Evolutionary conservation across 495 filamentous ascomycete species (phyloP), one percentile per base, ranked within the genome.

Genomic region (Cercophora samala): DNA sequence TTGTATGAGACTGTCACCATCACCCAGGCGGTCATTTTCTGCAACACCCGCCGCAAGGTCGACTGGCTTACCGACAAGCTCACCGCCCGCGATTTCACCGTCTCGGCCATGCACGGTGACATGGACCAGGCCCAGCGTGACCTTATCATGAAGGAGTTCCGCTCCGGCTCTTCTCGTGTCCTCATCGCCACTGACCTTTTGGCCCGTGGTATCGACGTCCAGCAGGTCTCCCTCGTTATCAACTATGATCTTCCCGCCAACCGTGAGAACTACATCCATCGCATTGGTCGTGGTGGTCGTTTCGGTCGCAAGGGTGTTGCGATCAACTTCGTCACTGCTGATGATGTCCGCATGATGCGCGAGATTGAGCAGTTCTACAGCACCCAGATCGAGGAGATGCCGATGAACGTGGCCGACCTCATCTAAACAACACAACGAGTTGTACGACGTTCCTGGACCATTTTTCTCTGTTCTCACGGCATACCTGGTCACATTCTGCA

Each of bases 41-140:
- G 95, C 86, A 99, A 99, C 83, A 99, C 95, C 17, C 90, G 95
- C 73, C 87, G 96, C 76, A 99, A 99, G 90, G 95, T 99, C 64
- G 95, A 99, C 81, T 99, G 95, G 95, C 81, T 99, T 65, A 97
- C 95, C 22, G 95, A 98, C 80, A 99, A 98, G 86, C 93, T 99
- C 89, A 90, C 91, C 53, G 95, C 94, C 71, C 91, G 91, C 69
- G 96, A 99, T 77, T 99, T 99, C 80, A 99, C 95, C 26, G 96
- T 99, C 37, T 96, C 91, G 19, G 91, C 90, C 69, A 99, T 99
- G 95, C 95, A 99, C 77, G 95, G 95, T 63, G 95, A 99, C 76
- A 98, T 98, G 95, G 92, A 93, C 42, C 95, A 99, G 80, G 92
- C 93, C 78, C 92, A 98, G 78, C 89, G 95, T 69, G 95, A 99